phyloP scores from a whole-genome alignment of 371 early-diverging fungal species.

The Rhizopus delemar region DNA sequence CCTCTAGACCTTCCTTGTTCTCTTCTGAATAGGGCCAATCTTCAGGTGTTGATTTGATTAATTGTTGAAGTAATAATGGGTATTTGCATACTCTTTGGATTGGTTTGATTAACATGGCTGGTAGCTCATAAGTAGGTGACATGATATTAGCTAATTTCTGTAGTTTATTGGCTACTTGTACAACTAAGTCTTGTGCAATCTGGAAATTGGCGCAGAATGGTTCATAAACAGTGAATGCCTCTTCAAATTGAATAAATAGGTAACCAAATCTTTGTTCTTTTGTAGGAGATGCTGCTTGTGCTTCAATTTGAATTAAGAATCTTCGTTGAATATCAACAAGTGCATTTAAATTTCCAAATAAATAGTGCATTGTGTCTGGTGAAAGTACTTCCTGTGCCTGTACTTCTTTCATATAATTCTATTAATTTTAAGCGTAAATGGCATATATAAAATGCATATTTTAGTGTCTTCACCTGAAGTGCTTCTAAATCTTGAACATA shows the following conservation, averaged over 20 bases:
- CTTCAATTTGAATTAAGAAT: conserved; percentile 89
- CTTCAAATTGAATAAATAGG: conserved; percentile 77
- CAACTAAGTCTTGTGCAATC: conserved; percentile 64
- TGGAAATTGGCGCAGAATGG: conserved; percentile 92
- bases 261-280: conserved; percentile 88
- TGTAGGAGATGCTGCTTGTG: conserved; percentile 66
- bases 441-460: background rate
- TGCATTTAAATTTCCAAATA: conserved; percentile 91
- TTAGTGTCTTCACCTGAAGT: conserved; percentile 29
- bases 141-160: conserved; percentile 65
- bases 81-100: conserved; percentile 97
- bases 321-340: conserved; percentile 95
- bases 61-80: conserved; percentile 83
- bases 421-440: too few relatives aligned
- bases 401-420: conserved; percentile 54
- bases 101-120: conserved; percentile 92
- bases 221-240: conserved; percentile 87
- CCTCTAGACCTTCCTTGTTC: conserved; percentile 71
- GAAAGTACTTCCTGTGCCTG: conserved; percentile 62
- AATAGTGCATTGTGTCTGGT: conserved; percentile 71
- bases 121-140: conserved; percentile 84
- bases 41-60: conserved; percentile 76
- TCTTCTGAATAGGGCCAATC: conserved; percentile 75
- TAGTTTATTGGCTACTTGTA: conserved; percentile 48
- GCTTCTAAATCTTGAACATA: conserved; percentile 87